Conservation (phyloP, 345 rosid species). For the Eucalyptus fibrosa region DNA sequence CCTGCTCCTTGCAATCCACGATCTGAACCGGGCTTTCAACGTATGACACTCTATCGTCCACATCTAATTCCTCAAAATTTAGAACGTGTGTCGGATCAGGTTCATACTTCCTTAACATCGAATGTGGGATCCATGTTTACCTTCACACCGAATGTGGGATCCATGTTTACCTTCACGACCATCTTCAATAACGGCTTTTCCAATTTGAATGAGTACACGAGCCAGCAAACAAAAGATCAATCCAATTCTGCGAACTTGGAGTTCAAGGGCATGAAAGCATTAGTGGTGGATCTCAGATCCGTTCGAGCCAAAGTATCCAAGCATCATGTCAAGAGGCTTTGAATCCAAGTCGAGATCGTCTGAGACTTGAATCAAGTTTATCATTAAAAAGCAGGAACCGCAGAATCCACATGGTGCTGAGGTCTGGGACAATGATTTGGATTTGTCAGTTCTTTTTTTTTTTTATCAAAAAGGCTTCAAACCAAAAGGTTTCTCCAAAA, state of each 20-base stretch:
- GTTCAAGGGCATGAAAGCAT: constrained; percentile 57
- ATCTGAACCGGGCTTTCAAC: too few species aligned
- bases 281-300: constrained; percentile 67
- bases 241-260: constrained; percentile 17
- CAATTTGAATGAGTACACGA: constrained; percentile 17
- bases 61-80: too few species aligned
- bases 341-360: constrained; percentile 52
- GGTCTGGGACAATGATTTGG: constrained; percentile 46
- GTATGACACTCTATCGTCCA: too few species aligned
- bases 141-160: constrained; percentile 56
- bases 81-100: too few species aligned
- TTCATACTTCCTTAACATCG: too few species aligned
- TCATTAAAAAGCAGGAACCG: constrained; percentile 10
- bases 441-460: constrained; percentile 9
- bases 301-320: constrained; percentile 61
- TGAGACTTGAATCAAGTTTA: constrained; percentile 30
- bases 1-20: too few species aligned
- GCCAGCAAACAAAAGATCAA: constrained; percentile 30
- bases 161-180: constrained; percentile 84
- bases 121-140: too few species aligned
- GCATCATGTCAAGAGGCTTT: constrained; percentile 72
- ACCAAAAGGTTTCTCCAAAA: constrained; percentile 23
- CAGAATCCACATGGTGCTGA: constrained; percentile 56
- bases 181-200: constrained; percentile 37
- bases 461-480: constrained; percentile 11